A percentile compares a stretch with the other conserved stretches of the same genome.
These are phyloP conservation scores for Tephrocybe sp. DNA, from an alignment of 768 basidiomycete genomes.

Conservation along the genomic window DNA sequence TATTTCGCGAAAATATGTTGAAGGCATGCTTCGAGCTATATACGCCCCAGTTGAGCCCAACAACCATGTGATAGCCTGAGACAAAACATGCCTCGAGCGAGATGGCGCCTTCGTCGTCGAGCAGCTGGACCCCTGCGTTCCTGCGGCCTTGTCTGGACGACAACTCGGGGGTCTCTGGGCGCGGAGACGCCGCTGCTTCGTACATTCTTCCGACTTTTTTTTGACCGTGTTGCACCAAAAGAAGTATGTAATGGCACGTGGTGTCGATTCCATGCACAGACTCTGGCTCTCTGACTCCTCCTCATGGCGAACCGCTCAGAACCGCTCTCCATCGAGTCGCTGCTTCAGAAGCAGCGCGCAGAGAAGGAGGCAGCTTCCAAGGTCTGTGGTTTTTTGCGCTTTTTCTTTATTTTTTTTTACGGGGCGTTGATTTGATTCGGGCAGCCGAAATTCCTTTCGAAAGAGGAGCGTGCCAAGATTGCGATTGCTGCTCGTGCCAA, in stretches of 20 bases:
- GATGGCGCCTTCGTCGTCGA: constrained; percentile 71
- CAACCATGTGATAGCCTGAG: too few relatives aligned
- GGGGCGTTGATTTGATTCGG: constrained; percentile 1
- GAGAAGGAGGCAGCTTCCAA: constrained; percentile 92
- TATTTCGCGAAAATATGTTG: constrained; percentile 81
- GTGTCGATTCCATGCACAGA: neutral
- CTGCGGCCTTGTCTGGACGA: constrained; percentile 59
- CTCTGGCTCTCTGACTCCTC: neutral
- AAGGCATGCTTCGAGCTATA: constrained; percentile 65
- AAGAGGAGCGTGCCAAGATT: constrained; percentile 85
- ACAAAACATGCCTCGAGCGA: constrained; percentile 63
- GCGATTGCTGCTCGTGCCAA: constrained; percentile 86
- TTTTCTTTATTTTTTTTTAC: neutral
- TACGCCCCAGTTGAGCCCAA: too few relatives aligned
- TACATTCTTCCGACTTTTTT: constrained; percentile 3
- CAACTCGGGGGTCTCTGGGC: constrained; percentile 63
- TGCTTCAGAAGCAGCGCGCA: constrained; percentile 83
- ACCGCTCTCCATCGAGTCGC: constrained; percentile 86
- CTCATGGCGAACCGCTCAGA: constrained; percentile 43
- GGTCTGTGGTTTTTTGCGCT: too few relatives aligned
- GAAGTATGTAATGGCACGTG: constrained; percentile 5
- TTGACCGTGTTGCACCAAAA: neutral
- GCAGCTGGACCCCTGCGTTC: constrained; percentile 53
- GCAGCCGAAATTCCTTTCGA: constrained; percentile 93
- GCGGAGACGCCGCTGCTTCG: constrained; percentile 43